A percentile compares a stretch with the other conserved stretches of the same genome.
Conservation (phyloP, 768 basidiomycete species). For the Boletus rex-veris region DNA sequence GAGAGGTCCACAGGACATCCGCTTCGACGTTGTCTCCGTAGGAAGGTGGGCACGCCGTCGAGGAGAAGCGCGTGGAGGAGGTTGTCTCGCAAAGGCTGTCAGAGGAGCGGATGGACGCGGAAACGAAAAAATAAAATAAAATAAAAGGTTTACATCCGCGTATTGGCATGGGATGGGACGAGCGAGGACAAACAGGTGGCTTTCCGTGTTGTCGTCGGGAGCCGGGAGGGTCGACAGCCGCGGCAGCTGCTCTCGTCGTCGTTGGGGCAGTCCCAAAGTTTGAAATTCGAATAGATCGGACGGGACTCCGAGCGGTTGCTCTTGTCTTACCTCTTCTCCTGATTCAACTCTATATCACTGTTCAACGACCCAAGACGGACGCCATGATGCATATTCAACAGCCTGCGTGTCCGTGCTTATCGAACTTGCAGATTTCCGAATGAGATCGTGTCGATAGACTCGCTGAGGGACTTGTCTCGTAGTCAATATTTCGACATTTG, state of each 20-base stretch:
- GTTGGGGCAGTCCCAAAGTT: conserved; percentile 17
- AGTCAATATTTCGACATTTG: conserved; percentile 10
- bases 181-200: conserved; percentile 15
- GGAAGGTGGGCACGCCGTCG: conserved; percentile 5
- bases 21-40: conserved; percentile 13
- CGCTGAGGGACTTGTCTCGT: conserved; percentile 2
- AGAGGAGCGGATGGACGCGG: conserved; percentile 23
- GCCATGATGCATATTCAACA: neutral
- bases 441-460: neutral
- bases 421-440: conserved; percentile 1
- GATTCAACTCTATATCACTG: neutral
- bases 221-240: conserved; percentile 24
- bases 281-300: conserved; percentile 24
- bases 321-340: conserved; percentile 3
- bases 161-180: conserved; percentile 23
- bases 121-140: conserved; percentile 32
- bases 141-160: conserved; percentile 33
- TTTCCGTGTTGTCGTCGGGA: conserved; percentile 26
- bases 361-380: neutral
- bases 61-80: conserved; percentile 7
- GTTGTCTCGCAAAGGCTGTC: conserved; percentile 2
- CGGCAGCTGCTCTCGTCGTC: conserved; percentile 17
- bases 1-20: conserved; percentile 21
- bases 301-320: neutral
- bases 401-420: neutral